phyloP scores from a whole-genome alignment of 257 asterid genomes.

The Solanum lycopersicoides region DNA sequence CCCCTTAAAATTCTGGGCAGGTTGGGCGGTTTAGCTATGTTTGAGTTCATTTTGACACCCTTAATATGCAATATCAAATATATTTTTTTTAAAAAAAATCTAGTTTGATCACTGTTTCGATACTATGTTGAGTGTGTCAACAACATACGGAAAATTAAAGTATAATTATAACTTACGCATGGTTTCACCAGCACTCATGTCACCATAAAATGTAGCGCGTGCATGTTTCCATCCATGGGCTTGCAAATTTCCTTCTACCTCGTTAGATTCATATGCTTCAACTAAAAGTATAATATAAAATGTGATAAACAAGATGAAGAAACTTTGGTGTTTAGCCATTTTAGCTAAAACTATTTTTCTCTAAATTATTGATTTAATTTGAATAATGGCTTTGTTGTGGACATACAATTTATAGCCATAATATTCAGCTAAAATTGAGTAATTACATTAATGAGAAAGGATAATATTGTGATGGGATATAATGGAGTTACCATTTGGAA shows the following conservation, averaged over 20 bases:
- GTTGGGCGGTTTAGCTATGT: too few relatives aligned
- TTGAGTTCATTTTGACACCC: too few relatives aligned
- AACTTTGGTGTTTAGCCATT: neutral
- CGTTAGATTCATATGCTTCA: neutral
- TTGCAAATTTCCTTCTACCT: neutral
- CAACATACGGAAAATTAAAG: neutral
- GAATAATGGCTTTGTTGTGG: neutral
- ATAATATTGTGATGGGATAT: neutral
- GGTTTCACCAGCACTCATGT: neutral
- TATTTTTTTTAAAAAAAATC: too few relatives aligned
- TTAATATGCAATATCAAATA: too few relatives aligned
- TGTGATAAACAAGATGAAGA: neutral
- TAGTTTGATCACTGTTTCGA: neutral
- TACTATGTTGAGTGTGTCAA: rapidly evolving
- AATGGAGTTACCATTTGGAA: neutral
- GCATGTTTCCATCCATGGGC: neutral
- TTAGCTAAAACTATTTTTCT: neutral
- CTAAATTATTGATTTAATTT: neutral
- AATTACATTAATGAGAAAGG: neutral
- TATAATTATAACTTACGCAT: neutral
- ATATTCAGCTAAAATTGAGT: neutral
- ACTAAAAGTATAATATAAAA: neutral
- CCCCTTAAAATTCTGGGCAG: too few relatives aligned
- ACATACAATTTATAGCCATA: neutral
- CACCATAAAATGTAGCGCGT: constrained; percentile 3